A percentile compares a stretch with the other conserved stretches of the same genome.
These are phyloP conservation scores for Hypoxylon lienhwacheense DNA, from an alignment of 495 filamentous ascomycete species.

Conservation along the genomic window DNA sequence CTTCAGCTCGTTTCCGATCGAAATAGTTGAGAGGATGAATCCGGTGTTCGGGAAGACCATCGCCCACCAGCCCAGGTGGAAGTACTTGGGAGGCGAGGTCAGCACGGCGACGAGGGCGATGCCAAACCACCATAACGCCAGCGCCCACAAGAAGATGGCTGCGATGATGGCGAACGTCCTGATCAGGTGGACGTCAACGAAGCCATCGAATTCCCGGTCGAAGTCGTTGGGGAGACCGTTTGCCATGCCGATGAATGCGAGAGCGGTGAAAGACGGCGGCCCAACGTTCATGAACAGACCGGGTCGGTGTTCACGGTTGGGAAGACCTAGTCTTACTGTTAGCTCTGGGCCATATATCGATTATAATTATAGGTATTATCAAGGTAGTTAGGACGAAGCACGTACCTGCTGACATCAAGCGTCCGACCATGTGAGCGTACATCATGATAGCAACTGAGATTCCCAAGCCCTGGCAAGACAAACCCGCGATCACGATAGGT, in stretches of 20 bases:
- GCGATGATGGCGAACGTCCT: constrained; percentile 55
- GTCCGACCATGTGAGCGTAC: constrained; percentile 61
- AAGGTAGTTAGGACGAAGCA: constrained; percentile 18
- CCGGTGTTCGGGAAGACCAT: constrained; percentile 65
- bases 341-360: constrained; percentile 10
- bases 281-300: constrained; percentile 76
- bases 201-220: constrained; percentile 31
- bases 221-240: constrained; percentile 47
- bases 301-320: constrained; percentile 52
- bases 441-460: constrained; percentile 54
- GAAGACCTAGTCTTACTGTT: constrained; percentile 42
- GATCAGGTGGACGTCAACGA: constrained; percentile 45
- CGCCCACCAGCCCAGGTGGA: constrained; percentile 60
- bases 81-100: constrained; percentile 51
- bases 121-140: constrained; percentile 73
- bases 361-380: no score
- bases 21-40: constrained; percentile 54
- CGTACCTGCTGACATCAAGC: constrained; percentile 63
- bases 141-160: constrained; percentile 67
- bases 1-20: constrained; percentile 47
- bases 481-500: constrained; percentile 53
- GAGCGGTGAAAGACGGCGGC: constrained; percentile 67
- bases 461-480: constrained; percentile 58
- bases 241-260: constrained; percentile 68
- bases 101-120: constrained; percentile 59